Evolutionary conservation across 495 filamentous ascomycete species (phyloP).

Genomic region (Hapsidospora chrysogenum): DNA sequence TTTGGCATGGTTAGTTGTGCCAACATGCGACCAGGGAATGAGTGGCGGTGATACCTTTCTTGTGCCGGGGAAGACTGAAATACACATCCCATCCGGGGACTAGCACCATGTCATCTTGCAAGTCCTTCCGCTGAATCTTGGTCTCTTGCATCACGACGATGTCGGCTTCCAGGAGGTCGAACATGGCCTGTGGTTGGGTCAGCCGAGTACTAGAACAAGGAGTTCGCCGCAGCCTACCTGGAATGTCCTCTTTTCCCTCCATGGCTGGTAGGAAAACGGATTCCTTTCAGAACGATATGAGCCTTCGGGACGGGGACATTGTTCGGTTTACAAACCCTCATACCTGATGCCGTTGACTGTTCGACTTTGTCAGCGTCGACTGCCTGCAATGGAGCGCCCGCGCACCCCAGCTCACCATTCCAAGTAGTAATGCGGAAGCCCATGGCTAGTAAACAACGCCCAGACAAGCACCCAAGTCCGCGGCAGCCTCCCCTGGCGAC

Average conservation of each 20-base stretch:
- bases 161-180: slow-evolving; percentile 83
- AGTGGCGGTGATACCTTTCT: slow-evolving; percentile 53
- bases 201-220: too few species aligned
- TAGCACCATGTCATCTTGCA: slow-evolving; percentile 89
- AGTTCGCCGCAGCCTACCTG: slow-evolving; percentile 29
- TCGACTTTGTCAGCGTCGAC: too few species aligned
- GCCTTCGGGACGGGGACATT: too few species aligned
- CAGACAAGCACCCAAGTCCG: too few species aligned
- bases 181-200: slow-evolving; percentile 91
- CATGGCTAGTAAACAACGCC: too few species aligned
- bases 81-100: slow-evolving; percentile 94
- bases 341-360: slow-evolving; percentile 89
- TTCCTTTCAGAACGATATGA: slow-evolving; percentile 36
- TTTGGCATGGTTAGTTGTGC: neutral
- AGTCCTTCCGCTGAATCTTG: slow-evolving; percentile 90
- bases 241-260: slow-evolving; percentile 75
- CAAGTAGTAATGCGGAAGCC: slow-evolving; percentile 16
- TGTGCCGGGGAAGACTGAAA: slow-evolving; percentile 81
- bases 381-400: too few species aligned
- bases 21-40: slow-evolving; percentile 11
- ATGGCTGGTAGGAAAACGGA: slow-evolving; percentile 91
- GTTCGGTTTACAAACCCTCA: too few species aligned
- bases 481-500: too few species aligned
- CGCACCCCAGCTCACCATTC: slow-evolving; percentile 19
- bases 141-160: slow-evolving; percentile 92